These are phyloP conservation scores for Magnolia kwangsiensis DNA, from an alignment of 164 flowering plant species.

Conservation along the genomic window DNA sequence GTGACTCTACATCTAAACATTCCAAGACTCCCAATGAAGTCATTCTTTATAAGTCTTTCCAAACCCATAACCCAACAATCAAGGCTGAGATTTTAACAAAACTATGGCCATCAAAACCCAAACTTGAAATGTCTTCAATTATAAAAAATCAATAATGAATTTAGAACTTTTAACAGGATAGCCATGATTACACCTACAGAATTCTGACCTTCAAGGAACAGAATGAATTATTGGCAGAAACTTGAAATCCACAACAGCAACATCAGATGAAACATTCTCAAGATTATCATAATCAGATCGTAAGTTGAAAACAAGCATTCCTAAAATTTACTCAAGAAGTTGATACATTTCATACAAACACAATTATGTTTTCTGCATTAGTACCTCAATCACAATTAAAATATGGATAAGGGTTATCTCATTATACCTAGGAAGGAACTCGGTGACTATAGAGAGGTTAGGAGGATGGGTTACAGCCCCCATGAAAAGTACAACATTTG, in stretches of 20 bases:
- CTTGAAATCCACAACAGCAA: neutral
- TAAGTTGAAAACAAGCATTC: neutral
- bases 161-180: neutral
- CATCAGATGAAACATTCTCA: neutral
- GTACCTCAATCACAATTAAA: neutral
- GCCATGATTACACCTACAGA: neutral
- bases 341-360: neutral
- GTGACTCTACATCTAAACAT: too few species aligned
- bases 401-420: neutral
- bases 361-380: neutral
- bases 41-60: too few species aligned
- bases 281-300: neutral
- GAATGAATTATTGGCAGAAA: neutral
- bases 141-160: too few species aligned
- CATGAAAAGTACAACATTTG: conserved; percentile 93
- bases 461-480: conserved; percentile 99
- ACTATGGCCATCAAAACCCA: too few species aligned
- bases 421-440: conserved; percentile 89
- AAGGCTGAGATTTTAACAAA: too few species aligned
- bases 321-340: neutral
- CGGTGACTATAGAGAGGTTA: conserved; percentile 89
- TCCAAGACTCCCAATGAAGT: too few species aligned
- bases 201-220: neutral
- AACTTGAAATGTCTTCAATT: neutral
- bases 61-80: too few species aligned